phyloP scores from a whole-genome alignment of 352 stramenopile species.

The Globisporangium canariense region DNA sequence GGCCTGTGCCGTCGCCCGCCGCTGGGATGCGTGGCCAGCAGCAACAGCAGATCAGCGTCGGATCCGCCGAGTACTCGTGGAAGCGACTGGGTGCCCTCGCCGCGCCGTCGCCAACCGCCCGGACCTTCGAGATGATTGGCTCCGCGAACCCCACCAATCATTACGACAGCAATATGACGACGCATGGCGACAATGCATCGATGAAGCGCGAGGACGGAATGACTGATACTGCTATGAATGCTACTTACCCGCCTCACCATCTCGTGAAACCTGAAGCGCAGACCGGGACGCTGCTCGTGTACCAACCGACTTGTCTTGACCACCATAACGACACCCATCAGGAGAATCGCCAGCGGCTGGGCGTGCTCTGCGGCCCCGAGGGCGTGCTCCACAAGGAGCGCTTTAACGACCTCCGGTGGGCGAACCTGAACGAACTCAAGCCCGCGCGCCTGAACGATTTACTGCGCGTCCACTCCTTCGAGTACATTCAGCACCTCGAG shows the following conservation, averaged over 20 bases:
- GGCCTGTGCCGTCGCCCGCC: conserved; percentile 34
- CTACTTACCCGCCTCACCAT: conserved; percentile 7
- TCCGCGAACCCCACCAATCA: background rate
- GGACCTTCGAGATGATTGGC: background rate
- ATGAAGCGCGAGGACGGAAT: conserved; percentile 3
- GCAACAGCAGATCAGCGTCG: conserved; percentile 10
- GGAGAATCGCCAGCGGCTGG: conserved; percentile 57
- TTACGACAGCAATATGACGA: background rate
- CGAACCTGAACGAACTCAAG: conserved; percentile 49
- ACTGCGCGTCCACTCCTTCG: conserved; percentile 55
- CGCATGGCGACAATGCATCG: background rate
- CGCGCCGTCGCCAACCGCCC: background rate
- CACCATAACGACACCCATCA: conserved; percentile 77
- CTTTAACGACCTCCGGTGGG: conserved; percentile 60
- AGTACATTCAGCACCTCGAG: conserved; percentile 66
- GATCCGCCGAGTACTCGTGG: conserved; percentile 27
- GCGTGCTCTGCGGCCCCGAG: conserved; percentile 49
- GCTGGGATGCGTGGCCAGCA: conserved; percentile 24
- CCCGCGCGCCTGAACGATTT: conserved; percentile 53
- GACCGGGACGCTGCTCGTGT: conserved; percentile 50
- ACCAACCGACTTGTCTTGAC: conserved; percentile 66
- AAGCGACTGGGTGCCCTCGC: conserved; percentile 27
- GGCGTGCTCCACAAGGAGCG: conserved; percentile 62
- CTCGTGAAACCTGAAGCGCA: conserved; percentile 25
- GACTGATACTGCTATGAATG: background rate